These are phyloP conservation scores for Spirogloea muscicola DNA, from an alignment of 139 green algal genomes.

Conservation along the genomic window DNA sequence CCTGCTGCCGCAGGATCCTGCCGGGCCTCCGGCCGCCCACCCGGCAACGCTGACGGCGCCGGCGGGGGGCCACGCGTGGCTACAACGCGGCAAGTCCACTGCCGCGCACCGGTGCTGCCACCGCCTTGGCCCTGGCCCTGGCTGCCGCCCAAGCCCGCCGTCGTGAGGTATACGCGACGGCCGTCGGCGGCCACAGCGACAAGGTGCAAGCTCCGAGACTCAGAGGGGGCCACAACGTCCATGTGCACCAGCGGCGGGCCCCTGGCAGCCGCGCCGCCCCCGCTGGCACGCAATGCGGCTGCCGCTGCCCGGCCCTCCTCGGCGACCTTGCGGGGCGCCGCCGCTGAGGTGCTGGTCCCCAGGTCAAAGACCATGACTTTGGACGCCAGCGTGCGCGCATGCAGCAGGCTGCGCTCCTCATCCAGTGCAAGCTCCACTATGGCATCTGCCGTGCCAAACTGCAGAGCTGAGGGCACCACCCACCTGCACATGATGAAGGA, in stretches of 20 bases:
- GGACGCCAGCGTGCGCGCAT: slow-evolving; percentile 64
- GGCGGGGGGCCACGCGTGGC: not conserved
- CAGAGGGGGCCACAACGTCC: no score
- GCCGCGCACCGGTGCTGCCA: no score
- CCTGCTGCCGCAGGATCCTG: not conserved
- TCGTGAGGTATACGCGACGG: slow-evolving; percentile 78
- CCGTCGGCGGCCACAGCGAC: slow-evolving; percentile 81
- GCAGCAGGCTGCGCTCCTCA: slow-evolving; percentile 74
- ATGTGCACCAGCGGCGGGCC: no score
- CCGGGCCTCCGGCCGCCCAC: not conserved
- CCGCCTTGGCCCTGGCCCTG: no score
- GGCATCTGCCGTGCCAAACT: slow-evolving; percentile 46
- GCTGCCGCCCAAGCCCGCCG: no score
- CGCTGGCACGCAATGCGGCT: no score
- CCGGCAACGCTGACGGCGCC: not conserved
- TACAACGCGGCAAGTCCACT: not conserved
- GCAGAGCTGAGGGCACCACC: slow-evolving; percentile 61
- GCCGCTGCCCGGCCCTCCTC: slow-evolving; percentile 66
- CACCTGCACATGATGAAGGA: not conserved
- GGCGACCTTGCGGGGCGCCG: slow-evolving; percentile 56
- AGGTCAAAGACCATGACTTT: slow-evolving; percentile 83
- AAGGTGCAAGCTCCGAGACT: slow-evolving; percentile 73
- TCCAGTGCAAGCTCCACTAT: slow-evolving; percentile 76
- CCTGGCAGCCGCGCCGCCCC: no score
- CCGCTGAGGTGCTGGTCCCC: slow-evolving; percentile 56